Evolutionary conservation across 2,329 filamentous ascomycete genomes (phyloP), one percentile per base, ranked within the genome.

Genomic region (Tolypocladium ophioglossoides): DNA sequence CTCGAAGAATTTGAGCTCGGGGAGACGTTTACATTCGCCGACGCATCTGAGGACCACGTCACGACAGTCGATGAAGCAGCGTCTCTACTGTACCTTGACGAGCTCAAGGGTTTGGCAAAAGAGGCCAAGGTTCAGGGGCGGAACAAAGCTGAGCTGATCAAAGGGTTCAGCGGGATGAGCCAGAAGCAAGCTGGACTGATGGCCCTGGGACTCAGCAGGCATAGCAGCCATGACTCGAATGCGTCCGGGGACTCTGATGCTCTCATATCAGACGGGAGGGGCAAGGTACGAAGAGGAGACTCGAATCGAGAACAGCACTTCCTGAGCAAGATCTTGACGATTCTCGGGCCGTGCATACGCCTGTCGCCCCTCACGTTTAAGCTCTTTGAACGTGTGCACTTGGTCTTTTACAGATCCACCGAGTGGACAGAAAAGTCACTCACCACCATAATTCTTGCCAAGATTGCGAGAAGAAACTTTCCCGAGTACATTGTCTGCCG

Each of bases 391-490:
- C 83, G 94, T 30, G 91, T 97, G 0, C 94, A 97, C 71, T 74
- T 99, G 2, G 91, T 99, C 32, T 99, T 96, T 68, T 97, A 97
- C 68, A 81, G 92, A 55, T 96, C 91, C 11, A 95, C 90, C 0
- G 89, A 96, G 67, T 99, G 94, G 94, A 95, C 91, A 0, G 92
- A 97, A 63, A 97, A 96, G 68, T 96, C 92, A 1, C 74, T 99
- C 16, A 97, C 90, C 1, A 92, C 91, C 0, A 92, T 97, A 53
- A 96, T 99, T 47, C 78, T 99, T 6, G 89, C 94, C 9, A 91
- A 92, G 59, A 95, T 95, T 55, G 89, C 91, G 2, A 81, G 84
- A 46, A 80, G 89, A 38, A 94, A 91, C 66, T 99, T 96, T 59
- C 91, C 92, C 0, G 77, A 86, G 3, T 99, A 96, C 64, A 81